These are phyloP conservation scores for Forsythia suspensa DNA, from an alignment of 257 asterid genomes.

Conservation along the genomic window DNA sequence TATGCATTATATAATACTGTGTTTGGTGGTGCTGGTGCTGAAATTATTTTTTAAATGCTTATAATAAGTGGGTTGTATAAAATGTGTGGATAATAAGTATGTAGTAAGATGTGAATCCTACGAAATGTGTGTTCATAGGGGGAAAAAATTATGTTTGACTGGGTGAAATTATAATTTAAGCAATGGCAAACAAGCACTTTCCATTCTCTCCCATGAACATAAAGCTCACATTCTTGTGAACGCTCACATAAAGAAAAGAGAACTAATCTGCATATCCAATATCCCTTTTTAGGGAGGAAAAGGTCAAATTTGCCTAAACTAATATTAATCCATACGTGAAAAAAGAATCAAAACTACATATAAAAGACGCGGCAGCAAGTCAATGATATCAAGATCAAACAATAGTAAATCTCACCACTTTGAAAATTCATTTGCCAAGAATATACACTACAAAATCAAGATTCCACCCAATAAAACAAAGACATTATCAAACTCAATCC, in stretches of 20 bases:
- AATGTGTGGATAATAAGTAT: no score
- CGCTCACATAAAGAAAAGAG: background rate
- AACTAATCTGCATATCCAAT: background rate
- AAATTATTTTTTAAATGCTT: no score
- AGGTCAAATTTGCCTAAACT: background rate
- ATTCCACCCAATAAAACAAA: background rate
- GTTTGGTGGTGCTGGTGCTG: no score
- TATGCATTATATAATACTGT: background rate
- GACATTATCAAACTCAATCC: background rate
- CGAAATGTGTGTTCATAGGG: no score
- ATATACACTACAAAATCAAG: conserved; percentile 1
- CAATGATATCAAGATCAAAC: background rate
- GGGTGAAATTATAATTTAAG: no score
- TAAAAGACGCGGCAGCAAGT: no score
- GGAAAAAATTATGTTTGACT: no score
- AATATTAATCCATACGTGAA: background rate
- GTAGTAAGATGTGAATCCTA: no score
- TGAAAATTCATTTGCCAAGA: background rate
- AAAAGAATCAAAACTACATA: background rate
- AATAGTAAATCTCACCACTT: background rate
- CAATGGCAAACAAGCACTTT: no score
- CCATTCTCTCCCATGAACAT: background rate
- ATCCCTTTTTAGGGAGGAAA: background rate
- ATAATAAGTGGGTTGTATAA: no score
- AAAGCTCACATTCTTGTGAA: background rate